phyloP scores from a whole-genome alignment of 2,329 filamentous ascomycete species.

The Sporothrix globosa region DNA sequence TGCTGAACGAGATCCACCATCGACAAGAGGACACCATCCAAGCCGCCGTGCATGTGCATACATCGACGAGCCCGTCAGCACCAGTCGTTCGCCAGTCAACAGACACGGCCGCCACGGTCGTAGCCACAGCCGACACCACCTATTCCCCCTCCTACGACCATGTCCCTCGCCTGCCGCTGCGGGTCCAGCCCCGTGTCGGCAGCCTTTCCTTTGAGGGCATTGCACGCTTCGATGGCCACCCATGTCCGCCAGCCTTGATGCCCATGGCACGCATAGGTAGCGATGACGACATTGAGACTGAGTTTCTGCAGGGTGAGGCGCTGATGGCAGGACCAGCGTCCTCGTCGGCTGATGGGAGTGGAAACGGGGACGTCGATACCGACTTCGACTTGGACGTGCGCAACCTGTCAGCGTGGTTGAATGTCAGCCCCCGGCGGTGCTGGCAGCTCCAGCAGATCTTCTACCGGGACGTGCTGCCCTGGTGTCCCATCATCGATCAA shows the following conservation, averaged over 20 bases:
- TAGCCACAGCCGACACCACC: background rate
- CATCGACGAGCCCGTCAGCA: background rate
- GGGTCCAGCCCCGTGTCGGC: background rate
- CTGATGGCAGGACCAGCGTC: background rate
- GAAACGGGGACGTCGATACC: background rate
- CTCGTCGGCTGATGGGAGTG: background rate
- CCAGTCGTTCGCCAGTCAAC: background rate
- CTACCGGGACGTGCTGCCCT: constrained; percentile 35
- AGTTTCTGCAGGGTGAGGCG: constrained; percentile 9
- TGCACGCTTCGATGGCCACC: background rate
- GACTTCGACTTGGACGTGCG: background rate
- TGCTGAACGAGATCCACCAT: background rate
- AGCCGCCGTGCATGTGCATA: background rate
- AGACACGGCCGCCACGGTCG: background rate
- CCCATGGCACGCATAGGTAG: constrained; percentile 3
- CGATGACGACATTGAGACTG: constrained; percentile 9
- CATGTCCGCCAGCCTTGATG: background rate
- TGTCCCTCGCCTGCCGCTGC: background rate
- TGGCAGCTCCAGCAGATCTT: constrained; percentile 35
- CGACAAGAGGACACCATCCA: constrained; percentile 8
- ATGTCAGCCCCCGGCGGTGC: constrained; percentile 19
- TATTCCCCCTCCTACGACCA: constrained; percentile 8
- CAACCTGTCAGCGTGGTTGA: background rate
- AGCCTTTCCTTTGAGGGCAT: constrained; percentile 11
- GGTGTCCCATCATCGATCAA: constrained; percentile 37